phyloP scores from a whole-genome alignment of 805 yeast species.

The Maudiozyma serrabonitensis region DNA sequence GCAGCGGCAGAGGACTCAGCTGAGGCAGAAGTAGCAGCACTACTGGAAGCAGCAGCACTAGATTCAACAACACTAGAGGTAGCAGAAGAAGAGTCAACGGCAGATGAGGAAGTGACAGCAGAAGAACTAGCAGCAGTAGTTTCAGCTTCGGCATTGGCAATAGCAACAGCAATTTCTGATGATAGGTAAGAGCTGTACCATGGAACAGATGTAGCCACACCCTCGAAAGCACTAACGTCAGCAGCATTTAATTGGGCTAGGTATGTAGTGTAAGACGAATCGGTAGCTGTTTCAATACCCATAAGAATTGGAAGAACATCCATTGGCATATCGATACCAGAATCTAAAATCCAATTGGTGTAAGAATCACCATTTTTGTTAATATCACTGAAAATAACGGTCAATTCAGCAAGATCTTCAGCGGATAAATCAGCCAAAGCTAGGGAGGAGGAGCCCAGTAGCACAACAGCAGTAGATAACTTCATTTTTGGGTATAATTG shows the following conservation, averaged over 20 bases:
- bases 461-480: neutral
- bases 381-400: constrained; percentile 12
- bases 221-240: neutral
- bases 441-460: constrained; percentile 1
- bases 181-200: constrained; percentile 24
- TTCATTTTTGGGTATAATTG: neutral
- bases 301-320: neutral
- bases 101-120: neutral
- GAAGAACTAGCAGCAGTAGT: neutral
- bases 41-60: neutral
- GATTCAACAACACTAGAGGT: neutral
- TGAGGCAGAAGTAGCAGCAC: neutral
- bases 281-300: neutral
- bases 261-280: neutral
- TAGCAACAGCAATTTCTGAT: constrained; percentile 5
- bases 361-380: constrained; percentile 7
- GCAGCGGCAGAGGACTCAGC: neutral
- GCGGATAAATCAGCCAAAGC: constrained; percentile 6
- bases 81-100: neutral
- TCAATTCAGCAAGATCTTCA: constrained; percentile 9
- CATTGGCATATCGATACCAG: neutral
- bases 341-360: neutral
- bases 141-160: neutral
- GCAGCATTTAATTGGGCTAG: constrained; percentile 4
- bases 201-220: constrained; percentile 21